Evolutionary conservation across 1,284 basidiomycete species (phyloP).

Genomic region (Trichosporon coremiiforme): DNA sequence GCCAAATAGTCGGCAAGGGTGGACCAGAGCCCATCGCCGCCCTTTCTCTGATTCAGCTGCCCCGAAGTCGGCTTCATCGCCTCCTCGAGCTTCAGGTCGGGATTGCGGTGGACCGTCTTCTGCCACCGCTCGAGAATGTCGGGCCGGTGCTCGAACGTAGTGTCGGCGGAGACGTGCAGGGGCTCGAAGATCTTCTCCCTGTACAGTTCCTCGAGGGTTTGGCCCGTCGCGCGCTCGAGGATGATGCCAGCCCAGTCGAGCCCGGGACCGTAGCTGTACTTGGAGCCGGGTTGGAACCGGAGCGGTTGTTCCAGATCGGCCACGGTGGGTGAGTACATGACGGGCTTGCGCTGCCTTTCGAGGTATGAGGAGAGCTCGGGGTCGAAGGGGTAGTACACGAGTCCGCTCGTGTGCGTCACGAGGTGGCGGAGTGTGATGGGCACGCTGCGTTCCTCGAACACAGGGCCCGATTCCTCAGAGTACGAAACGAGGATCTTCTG

Average conservation of each 20-base stretch:
- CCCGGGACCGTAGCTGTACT: slow-evolving; percentile 39
- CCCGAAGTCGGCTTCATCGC: background rate
- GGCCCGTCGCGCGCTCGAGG: slow-evolving; percentile 34
- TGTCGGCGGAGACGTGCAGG: background rate
- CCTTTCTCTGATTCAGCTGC: background rate
- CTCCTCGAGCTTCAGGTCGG: slow-evolving; percentile 40
- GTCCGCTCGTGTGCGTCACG: slow-evolving; percentile 40
- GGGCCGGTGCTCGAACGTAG: background rate
- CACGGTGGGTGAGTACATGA: slow-evolving; percentile 19
- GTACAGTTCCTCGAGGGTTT: background rate
- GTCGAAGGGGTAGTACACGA: slow-evolving; percentile 16
- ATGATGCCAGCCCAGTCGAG: slow-evolving; percentile 51
- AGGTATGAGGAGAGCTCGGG: slow-evolving; percentile 14
- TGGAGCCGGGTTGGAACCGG: slow-evolving; percentile 43
- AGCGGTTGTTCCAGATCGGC: slow-evolving; percentile 33
- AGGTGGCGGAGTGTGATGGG: slow-evolving; percentile 46
- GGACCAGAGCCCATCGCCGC: slow-evolving; percentile 3
- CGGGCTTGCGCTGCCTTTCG: background rate
- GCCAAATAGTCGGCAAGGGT: background rate
- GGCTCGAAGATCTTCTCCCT: background rate
- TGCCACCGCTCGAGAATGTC: background rate
- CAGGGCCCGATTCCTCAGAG: slow-evolving; percentile 20
- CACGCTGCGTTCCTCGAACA: slow-evolving; percentile 31
- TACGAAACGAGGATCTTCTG: slow-evolving; percentile 37
- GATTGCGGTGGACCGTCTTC: background rate